These are phyloP conservation scores for Penstemon davidsonii DNA, from an alignment of 257 asterid genomes.

Conservation along the genomic window DNA sequence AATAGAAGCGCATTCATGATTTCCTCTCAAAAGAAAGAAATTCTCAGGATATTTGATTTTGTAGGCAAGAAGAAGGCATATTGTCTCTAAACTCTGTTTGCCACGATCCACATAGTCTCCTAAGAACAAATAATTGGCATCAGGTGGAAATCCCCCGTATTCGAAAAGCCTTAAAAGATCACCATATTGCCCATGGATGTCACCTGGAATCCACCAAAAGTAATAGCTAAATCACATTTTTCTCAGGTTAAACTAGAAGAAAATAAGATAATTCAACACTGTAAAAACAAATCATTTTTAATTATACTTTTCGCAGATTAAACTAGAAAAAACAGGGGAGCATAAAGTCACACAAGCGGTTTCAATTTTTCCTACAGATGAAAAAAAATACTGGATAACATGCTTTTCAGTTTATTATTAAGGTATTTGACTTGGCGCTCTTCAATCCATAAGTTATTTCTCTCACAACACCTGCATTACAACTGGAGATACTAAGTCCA, in stretches of 20 bases:
- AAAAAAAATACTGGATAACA: not conserved
- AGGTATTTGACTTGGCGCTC: not conserved
- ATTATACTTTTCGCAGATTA: not conserved
- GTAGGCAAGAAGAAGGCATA: slow-evolving; percentile 2
- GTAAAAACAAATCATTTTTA: not conserved
- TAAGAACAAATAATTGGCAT: not conserved
- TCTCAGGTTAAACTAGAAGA: not conserved
- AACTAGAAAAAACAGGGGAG: not conserved
- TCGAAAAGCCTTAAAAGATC: slow-evolving; percentile 13
- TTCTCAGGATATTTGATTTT: not conserved
- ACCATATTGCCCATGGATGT: slow-evolving; percentile 11
- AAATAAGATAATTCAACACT: not conserved
- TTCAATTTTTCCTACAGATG: no score
- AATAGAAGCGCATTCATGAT: not conserved
- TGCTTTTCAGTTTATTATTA: not conserved
- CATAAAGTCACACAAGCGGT: not conserved
- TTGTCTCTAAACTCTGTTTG: not conserved
- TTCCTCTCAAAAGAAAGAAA: not conserved
- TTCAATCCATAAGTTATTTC: not conserved
- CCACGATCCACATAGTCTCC: slow-evolving; percentile 1
- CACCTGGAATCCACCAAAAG: not conserved
- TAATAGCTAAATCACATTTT: not conserved
- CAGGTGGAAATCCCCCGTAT: slow-evolving; percentile 5
- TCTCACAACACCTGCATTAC: not conserved
- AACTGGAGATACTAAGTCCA: not conserved